A percentile compares a stretch with the other conserved stretches of the same genome.
These are phyloP conservation scores for Fusarium continuum DNA, from an alignment of 2,329 filamentous ascomycete species.

Conservation along the genomic window DNA sequence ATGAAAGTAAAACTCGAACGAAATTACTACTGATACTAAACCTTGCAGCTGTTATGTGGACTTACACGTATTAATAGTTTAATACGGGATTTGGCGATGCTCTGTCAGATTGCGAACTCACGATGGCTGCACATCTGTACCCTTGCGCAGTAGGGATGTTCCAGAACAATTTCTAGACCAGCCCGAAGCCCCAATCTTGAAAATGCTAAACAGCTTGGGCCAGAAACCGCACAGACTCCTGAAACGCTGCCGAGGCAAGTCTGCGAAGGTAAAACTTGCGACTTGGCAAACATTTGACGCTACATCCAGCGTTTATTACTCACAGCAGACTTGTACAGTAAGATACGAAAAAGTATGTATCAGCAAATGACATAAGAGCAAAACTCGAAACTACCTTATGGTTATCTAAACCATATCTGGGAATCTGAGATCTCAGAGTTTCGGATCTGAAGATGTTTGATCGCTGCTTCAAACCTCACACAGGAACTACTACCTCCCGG, in stretches of 20 bases:
- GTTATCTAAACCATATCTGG: slow-evolving; percentile 28
- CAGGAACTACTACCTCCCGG: slow-evolving; percentile 37
- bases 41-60: slow-evolving; percentile 4
- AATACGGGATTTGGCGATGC: not conserved
- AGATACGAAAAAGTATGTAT: not conserved
- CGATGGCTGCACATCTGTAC: slow-evolving; percentile 8
- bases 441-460: slow-evolving; percentile 36
- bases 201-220: slow-evolving; percentile 11
- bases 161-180: slow-evolving; percentile 21
- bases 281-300: slow-evolving; percentile 26
- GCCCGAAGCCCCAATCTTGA: slow-evolving; percentile 11
- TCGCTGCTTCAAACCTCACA: slow-evolving; percentile 40
- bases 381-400: slow-evolving; percentile 17
- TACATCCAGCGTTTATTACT: slow-evolving; percentile 8
- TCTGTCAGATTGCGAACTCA: not conserved
- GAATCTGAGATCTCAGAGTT: slow-evolving; percentile 35
- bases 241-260: slow-evolving; percentile 24
- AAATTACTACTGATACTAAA: slow-evolving; percentile 8
- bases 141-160: slow-evolving; percentile 8
- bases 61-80: slow-evolving; percentile 2
- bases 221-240: slow-evolving; percentile 20
- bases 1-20: slow-evolving; percentile 19
- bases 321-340: not conserved
- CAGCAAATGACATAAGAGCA: not conserved
- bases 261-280: slow-evolving; percentile 12